Conservation (phyloP, 2,329 filamentous ascomycete species). For the Metarhizium robertsii region DNA sequence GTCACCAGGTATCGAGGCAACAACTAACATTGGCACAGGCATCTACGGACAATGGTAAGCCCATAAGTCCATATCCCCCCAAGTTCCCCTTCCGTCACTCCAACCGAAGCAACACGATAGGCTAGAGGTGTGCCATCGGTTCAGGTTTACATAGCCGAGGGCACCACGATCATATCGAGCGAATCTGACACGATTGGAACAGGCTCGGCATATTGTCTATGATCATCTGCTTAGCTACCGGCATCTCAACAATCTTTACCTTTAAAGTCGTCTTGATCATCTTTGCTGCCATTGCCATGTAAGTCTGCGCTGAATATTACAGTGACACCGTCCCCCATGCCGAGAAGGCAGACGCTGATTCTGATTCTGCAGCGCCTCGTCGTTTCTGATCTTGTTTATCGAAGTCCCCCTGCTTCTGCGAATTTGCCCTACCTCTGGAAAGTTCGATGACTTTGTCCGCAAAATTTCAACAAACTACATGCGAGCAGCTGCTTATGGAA, state of each 20-base stretch:
- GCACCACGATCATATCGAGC: neutral
- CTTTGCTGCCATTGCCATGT: constrained; percentile 46
- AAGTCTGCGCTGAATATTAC: constrained; percentile 19
- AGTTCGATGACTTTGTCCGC: constrained; percentile 84
- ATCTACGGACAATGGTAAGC: constrained; percentile 71
- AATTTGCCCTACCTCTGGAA: constrained; percentile 89
- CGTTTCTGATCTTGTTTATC: constrained; percentile 71
- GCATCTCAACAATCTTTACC: constrained; percentile 59
- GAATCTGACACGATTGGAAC: constrained; percentile 2
- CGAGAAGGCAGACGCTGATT: neutral
- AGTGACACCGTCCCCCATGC: neutral
- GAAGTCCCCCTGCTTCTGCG: constrained; percentile 91
- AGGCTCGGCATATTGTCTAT: constrained; percentile 64
- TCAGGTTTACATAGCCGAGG: neutral
- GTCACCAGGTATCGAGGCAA: neutral
- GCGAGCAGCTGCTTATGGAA: constrained; percentile 76
- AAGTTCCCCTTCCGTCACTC: neutral
- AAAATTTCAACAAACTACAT: constrained; percentile 94
- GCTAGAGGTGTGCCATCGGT: neutral
- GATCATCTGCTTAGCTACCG: constrained; percentile 60
- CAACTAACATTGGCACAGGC: constrained; percentile 32
- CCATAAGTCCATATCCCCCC: neutral
- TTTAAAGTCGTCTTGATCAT: constrained; percentile 37
- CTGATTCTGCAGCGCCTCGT: constrained; percentile 44
- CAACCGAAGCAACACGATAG: neutral